phyloP scores from a whole-genome alignment of 805 yeast genomes.

The Isabelozyma heimii region DNA sequence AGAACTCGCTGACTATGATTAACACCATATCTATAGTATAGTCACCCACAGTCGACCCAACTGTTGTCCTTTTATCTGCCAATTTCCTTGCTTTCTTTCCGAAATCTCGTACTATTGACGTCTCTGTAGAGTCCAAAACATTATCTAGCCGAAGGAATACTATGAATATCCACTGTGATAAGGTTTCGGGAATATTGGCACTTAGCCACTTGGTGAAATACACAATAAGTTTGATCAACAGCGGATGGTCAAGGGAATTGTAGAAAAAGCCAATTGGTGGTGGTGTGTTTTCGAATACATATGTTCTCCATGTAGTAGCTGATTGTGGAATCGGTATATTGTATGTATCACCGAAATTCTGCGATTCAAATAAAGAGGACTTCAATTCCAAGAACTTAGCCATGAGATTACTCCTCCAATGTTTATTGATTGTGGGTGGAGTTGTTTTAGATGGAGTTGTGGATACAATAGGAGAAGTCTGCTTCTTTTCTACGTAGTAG shows the following conservation, averaged over 20 bases:
- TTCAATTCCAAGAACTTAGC: conserved; percentile 1
- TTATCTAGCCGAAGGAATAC: conserved; percentile 34
- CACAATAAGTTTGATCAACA: conserved; percentile 31
- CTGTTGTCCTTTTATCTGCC: conserved; percentile 5
- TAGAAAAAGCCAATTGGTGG: conserved; percentile 22
- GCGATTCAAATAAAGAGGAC: not conserved
- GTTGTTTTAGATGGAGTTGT: no score
- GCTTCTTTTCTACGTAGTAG: not conserved
- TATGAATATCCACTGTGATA: conserved; percentile 36
- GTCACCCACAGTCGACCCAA: conserved; percentile 6
- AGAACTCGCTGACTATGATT: conserved; percentile 29
- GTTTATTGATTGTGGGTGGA: not conserved
- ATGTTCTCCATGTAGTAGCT: conserved; percentile 30
- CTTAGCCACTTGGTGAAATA: conserved; percentile 39
- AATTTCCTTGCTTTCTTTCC: conserved; percentile 37
- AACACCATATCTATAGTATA: conserved; percentile 31
- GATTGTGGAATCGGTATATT: conserved; percentile 16
- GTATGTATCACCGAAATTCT: not conserved
- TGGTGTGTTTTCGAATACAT: conserved; percentile 24
- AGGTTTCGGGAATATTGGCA: conserved; percentile 18
- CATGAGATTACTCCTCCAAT: conserved; percentile 1
- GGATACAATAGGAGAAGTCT: not conserved
- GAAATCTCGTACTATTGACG: conserved; percentile 32
- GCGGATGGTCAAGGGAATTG: conserved; percentile 24
- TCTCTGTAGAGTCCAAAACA: conserved; percentile 30